These are phyloP conservation scores for Pharus latifolius DNA, from an alignment of 176 grass and related monocot genomes.

Conservation along the genomic window DNA sequence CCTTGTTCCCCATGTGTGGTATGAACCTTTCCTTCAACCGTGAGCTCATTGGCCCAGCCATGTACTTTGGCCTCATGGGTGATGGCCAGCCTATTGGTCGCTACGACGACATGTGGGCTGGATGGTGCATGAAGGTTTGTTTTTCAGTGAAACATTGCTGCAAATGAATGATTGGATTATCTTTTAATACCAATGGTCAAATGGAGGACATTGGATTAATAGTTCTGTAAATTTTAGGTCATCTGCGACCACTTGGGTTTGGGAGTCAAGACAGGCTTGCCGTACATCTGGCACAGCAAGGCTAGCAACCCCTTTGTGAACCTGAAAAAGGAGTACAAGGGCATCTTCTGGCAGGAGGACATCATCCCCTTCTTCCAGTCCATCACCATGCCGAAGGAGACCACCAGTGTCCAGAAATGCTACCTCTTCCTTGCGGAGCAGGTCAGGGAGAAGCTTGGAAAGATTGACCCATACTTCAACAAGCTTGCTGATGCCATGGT, in stretches of 20 bases:
- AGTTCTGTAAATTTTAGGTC: conserved; percentile 41
- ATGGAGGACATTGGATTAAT: too few relatives aligned
- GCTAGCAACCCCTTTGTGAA: conserved; percentile 98
- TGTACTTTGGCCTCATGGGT: conserved; percentile 44
- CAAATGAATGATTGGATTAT: too few relatives aligned
- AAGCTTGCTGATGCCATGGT: conserved; percentile 45
- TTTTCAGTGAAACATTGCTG: neutral
- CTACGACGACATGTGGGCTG: conserved; percentile 44
- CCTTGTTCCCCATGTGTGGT: conserved; percentile 35
- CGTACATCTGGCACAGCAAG: conserved; percentile 99
- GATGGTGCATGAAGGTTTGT: conserved; percentile 30
- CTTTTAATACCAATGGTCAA: too few relatives aligned
- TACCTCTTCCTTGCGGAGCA: conserved; percentile 64
- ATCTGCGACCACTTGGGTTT: conserved; percentile 90
- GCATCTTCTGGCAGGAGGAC: conserved; percentile 99
- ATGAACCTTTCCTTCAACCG: conserved; percentile 33
- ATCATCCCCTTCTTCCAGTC: conserved; percentile 97
- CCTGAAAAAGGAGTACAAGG: conserved; percentile 97
- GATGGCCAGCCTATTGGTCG: conserved; percentile 39
- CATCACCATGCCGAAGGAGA: conserved; percentile 56
- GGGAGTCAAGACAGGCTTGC: conserved; percentile 91
- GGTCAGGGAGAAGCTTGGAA: conserved; percentile 59
- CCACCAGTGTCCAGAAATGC: conserved; percentile 81
- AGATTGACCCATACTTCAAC: conserved; percentile 25
- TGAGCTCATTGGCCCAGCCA: conserved; percentile 28